Conservation (phyloP, 108 stramenopile species). For the Nitzschia sp. region DNA sequence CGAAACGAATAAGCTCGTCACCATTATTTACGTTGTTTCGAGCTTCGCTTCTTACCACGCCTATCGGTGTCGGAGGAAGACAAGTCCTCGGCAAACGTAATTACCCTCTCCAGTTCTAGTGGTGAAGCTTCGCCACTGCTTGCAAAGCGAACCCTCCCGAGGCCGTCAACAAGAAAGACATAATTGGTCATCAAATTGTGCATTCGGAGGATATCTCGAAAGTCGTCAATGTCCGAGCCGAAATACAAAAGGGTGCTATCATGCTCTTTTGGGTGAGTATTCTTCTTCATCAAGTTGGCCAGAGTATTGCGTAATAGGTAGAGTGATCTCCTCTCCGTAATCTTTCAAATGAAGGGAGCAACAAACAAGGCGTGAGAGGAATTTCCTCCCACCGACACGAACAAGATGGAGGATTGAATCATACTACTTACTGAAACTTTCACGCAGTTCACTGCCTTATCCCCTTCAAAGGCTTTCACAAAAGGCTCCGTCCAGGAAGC, state of each 20-base stretch:
- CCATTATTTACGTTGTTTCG: too few relatives aligned
- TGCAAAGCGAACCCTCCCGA: constrained; percentile 81
- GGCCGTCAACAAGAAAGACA: constrained; percentile 75
- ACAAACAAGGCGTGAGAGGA: too few relatives aligned
- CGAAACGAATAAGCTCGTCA: too few relatives aligned
- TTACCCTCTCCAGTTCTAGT: constrained; percentile 54
- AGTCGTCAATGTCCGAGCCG: constrained; percentile 62
- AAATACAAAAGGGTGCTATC: constrained; percentile 68
- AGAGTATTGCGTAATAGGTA: constrained; percentile 44
- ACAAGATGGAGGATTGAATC: constrained; percentile 17
- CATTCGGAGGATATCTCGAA: constrained; percentile 73
- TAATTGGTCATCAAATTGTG: constrained; percentile 85
- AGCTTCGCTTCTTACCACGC: too few relatives aligned
- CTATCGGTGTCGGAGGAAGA: too few relatives aligned
- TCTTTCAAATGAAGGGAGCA: too few relatives aligned
- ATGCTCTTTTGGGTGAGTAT: constrained; percentile 60
- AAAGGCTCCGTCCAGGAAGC: constrained; percentile 78
- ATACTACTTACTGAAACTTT: too few relatives aligned
- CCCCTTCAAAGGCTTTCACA: constrained; percentile 41
- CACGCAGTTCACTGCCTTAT: constrained; percentile 20
- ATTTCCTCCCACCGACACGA: too few relatives aligned
- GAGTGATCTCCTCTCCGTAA: constrained; percentile 57
- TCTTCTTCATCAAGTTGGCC: constrained; percentile 48
- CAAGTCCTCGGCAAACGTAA: constrained; percentile 59
- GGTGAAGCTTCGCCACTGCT: constrained; percentile 67